phyloP scores from a whole-genome alignment of 2,329 filamentous ascomycete species.

The Verruconis gallopava region DNA sequence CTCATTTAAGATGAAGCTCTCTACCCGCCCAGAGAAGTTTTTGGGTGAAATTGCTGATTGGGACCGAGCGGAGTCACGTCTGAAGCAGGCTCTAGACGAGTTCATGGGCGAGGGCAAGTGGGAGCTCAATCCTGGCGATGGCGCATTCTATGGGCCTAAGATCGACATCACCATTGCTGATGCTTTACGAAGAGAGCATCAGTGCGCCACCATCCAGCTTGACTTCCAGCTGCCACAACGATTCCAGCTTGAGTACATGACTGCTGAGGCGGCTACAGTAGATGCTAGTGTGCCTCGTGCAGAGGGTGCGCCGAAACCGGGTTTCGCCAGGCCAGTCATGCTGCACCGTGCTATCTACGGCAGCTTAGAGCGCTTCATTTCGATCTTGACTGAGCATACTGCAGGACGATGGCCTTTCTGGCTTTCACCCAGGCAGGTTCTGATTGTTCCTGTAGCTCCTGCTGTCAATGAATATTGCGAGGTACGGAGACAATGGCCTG shows the following conservation, averaged over 20 bases:
- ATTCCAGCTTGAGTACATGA: constrained; percentile 80
- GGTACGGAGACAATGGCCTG: no score
- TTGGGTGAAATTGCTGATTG: constrained; percentile 79
- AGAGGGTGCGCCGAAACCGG: constrained; percentile 39
- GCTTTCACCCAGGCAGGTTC: constrained; percentile 71
- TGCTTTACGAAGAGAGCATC: constrained; percentile 69
- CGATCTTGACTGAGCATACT: constrained; percentile 72
- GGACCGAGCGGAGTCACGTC: constrained; percentile 72
- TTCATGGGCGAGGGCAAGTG: constrained; percentile 57
- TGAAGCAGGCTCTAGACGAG: constrained; percentile 65
- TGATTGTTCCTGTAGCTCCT: constrained; percentile 66
- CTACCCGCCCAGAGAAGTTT: constrained; percentile 78
- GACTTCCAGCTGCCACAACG: constrained; percentile 78
- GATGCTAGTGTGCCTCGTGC: constrained; percentile 21
- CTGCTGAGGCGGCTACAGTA: constrained; percentile 42
- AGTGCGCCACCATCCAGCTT: constrained; percentile 89
- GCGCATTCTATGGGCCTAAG: constrained; percentile 97
- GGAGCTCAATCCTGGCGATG: constrained; percentile 88
- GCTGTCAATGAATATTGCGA: constrained; percentile 57
- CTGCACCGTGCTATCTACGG: constrained; percentile 73
- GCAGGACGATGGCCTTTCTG: constrained; percentile 84
- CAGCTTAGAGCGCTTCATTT: constrained; percentile 56
- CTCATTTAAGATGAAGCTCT: constrained; percentile 87
- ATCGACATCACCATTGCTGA: constrained; percentile 94
- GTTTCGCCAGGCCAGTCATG: constrained; percentile 72